Percentiles rank a stretch among this genome's conserved stretches.
phyloP scores from a whole-genome alignment of 345 rosid genomes.

The Eucalyptus virginea region DNA sequence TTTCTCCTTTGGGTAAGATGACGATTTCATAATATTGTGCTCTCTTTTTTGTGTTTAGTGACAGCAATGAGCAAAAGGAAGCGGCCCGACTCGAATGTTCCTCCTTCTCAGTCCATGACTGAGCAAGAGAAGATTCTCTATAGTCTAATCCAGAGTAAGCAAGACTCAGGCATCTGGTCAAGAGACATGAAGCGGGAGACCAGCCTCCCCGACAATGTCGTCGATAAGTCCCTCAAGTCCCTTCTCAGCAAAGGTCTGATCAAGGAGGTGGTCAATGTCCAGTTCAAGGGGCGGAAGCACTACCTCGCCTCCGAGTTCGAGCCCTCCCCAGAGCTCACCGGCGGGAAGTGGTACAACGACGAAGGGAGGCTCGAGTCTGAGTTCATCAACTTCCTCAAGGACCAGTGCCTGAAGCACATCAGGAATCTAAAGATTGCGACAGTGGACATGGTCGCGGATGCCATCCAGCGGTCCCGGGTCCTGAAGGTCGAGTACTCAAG shows the following conservation, averaged over 20 bases:
- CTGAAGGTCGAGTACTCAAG: conserved; percentile 10
- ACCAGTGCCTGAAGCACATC: conserved; percentile 20
- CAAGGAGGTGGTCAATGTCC: conserved; percentile 56
- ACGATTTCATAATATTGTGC: background rate
- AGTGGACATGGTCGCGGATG: conserved; percentile 21
- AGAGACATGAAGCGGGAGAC: conserved; percentile 36
- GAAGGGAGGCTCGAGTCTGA: conserved; percentile 44
- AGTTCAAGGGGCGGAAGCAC: conserved; percentile 43
- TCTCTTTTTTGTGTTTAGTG: background rate
- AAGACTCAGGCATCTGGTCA: conserved; percentile 49
- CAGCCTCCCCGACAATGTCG: conserved; percentile 7
- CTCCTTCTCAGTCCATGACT: conserved; percentile 12
- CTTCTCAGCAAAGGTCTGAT: conserved; percentile 36
- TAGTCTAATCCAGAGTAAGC: conserved; percentile 31
- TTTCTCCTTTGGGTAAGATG: background rate
- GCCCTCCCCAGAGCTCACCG: conserved; percentile 57
- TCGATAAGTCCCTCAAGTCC: conserved; percentile 23
- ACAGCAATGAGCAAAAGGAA: conserved; percentile 40
- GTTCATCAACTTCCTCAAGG: conserved; percentile 28
- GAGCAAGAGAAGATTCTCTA: conserved; percentile 39
- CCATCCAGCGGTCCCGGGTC: conserved; percentile 15
- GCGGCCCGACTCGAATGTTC: conserved; percentile 22
- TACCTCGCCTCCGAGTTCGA: conserved; percentile 49
- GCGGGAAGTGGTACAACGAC: conserved; percentile 60
- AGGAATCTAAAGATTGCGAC: conserved; percentile 27